Evolutionary conservation across 2,329 filamentous ascomycete species (phyloP).

Genomic region (Diaporthe sp.): DNA sequence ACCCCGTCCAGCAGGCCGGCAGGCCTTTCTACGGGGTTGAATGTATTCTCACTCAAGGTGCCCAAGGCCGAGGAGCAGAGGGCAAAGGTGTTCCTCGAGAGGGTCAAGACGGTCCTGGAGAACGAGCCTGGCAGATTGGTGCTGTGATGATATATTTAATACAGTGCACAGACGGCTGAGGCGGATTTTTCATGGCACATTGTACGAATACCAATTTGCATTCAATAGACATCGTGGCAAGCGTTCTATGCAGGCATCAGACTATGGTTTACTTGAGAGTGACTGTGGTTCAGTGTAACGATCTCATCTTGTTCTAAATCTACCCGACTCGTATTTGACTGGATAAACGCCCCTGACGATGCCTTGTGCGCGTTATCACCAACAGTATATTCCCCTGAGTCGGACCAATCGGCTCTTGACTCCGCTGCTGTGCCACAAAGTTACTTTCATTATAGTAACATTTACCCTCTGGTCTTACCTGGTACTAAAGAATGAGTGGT

Average conservation of each 20-base stretch:
- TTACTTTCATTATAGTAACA: not conserved
- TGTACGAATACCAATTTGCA: slow-evolving; percentile 36
- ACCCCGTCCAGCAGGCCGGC: slow-evolving; percentile 57
- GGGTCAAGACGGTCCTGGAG: slow-evolving; percentile 87
- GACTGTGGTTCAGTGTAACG: not conserved
- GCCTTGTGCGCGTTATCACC: not conserved
- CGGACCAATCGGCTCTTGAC: slow-evolving; percentile 6
- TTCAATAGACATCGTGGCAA: slow-evolving; percentile 35
- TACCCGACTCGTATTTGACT: not conserved
- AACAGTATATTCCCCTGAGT: not conserved
- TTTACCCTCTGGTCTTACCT: not conserved
- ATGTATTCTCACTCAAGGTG: slow-evolving; percentile 87
- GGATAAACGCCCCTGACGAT: not conserved
- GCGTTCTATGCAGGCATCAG: not conserved
- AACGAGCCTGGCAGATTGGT: slow-evolving; percentile 83
- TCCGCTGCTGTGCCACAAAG: not conserved
- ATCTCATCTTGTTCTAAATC: not conserved
- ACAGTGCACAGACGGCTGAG: not conserved
- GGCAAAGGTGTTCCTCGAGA: slow-evolving; percentile 85
- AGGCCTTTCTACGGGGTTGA: slow-evolving; percentile 68
- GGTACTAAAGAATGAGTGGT: not conserved
- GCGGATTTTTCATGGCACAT: slow-evolving; percentile 8
- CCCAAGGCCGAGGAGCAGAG: slow-evolving; percentile 85
- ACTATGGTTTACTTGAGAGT: not conserved
- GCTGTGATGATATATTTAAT: slow-evolving; percentile 56